Percentiles rank a stretch among this genome's conserved stretches.
Conservation (phyloP, 2,329 filamentous ascomycete genomes). For the Fusarium nodosum region DNA sequence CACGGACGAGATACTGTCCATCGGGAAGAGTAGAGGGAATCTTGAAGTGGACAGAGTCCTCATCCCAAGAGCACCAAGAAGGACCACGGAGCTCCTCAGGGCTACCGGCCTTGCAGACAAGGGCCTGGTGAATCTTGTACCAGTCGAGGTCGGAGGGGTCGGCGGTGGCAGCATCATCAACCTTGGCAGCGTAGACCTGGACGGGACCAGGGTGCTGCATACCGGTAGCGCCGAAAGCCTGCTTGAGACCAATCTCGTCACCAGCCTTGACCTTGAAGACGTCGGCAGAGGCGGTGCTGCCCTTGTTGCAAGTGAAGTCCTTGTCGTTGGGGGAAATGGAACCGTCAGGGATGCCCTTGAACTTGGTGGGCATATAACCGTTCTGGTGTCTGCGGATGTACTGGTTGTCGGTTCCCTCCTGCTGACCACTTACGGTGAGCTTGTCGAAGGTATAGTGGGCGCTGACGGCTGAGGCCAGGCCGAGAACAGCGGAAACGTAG, state of each 20-base stretch:
- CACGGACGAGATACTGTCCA: slow-evolving; percentile 37
- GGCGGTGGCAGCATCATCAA: not conserved
- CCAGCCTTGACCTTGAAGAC: slow-evolving; percentile 32
- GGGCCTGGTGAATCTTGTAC: slow-evolving; percentile 30
- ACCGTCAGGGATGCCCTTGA: slow-evolving; percentile 16
- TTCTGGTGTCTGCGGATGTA: slow-evolving; percentile 31
- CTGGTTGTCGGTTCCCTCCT: slow-evolving; percentile 15
- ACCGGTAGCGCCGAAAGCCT: slow-evolving; percentile 23
- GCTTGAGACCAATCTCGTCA: slow-evolving; percentile 25
- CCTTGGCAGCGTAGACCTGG: slow-evolving; percentile 25
- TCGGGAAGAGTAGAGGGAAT: slow-evolving; percentile 24
- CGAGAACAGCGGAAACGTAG: slow-evolving; percentile 23
- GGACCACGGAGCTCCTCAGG: slow-evolving; percentile 21
- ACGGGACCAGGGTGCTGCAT: slow-evolving; percentile 27
- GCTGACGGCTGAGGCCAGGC: slow-evolving; percentile 23
- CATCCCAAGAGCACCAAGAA: slow-evolving; percentile 23
- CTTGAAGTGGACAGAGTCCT: slow-evolving; percentile 31
- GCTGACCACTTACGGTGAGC: slow-evolving; percentile 4
- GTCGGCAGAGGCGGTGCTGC: not conserved
- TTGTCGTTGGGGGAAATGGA: slow-evolving; percentile 27
- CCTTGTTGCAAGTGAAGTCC: slow-evolving; percentile 30
- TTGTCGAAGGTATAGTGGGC: slow-evolving; percentile 32
- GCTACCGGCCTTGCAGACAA: slow-evolving; percentile 20
- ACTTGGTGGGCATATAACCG: slow-evolving; percentile 30
- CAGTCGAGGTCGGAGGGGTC: slow-evolving; percentile 14